phyloP scores from a whole-genome alignment of 331 rosid species.

The Erythrophleum ivorense region DNA sequence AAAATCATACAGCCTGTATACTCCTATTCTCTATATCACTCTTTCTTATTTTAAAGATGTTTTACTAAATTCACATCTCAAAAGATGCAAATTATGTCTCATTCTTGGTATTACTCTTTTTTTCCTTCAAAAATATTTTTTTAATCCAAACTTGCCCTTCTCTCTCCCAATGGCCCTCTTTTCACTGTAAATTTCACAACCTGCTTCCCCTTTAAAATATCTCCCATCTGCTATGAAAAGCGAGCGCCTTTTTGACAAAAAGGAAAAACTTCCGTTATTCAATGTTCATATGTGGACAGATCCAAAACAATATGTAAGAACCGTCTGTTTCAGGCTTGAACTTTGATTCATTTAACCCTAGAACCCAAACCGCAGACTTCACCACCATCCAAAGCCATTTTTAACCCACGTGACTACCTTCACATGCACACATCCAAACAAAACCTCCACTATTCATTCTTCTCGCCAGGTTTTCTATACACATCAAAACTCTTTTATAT shows the following conservation, averaged over 20 bases:
- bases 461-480: background rate
- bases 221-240: background rate
- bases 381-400: background rate
- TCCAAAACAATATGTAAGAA: too few species aligned
- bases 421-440: background rate
- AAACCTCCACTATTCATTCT: background rate
- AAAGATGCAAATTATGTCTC: too few species aligned
- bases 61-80: too few species aligned
- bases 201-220: background rate
- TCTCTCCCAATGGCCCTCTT: too few species aligned
- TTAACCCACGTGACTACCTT: background rate
- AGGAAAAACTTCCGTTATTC: background rate
- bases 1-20: too few species aligned
- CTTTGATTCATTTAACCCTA: background rate
- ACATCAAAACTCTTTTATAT: background rate
- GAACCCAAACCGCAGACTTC: background rate
- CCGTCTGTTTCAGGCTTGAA: background rate
- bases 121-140: too few species aligned
- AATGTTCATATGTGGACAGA: background rate
- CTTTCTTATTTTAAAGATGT: too few species aligned
- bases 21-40: too few species aligned
- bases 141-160: too few species aligned
- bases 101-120: background rate
- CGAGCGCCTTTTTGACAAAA: background rate
- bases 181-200: background rate